Percentiles rank a stretch among this genome's conserved stretches.
Conservation (phyloP, 1,139 yeast species). For the Torulaspora pretoriensis region DNA sequence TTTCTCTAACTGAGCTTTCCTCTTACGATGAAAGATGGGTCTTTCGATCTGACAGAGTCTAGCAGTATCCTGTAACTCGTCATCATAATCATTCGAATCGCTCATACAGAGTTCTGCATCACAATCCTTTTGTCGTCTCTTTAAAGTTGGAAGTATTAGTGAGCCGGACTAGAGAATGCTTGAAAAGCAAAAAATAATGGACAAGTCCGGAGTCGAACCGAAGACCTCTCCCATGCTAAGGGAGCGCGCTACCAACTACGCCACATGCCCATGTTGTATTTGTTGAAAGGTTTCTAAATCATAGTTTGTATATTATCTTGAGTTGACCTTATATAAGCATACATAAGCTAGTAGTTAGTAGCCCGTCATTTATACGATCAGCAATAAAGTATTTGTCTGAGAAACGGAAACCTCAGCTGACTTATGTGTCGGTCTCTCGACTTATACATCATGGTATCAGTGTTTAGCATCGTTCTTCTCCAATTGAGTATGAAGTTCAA, state of each 20-base stretch:
- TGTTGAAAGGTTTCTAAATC: neutral
- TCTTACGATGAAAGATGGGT: constrained; percentile 1
- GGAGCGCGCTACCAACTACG: constrained; percentile 88
- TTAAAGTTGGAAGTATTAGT: neutral
- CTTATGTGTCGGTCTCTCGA: no score
- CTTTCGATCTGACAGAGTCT: neutral
- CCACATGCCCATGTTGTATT: constrained; percentile 61
- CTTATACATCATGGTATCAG: no score
- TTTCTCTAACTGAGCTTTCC: neutral
- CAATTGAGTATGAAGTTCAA: no score
- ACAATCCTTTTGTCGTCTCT: neutral
- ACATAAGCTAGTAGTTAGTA: no score
- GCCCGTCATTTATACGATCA: no score
- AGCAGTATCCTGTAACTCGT: constrained; percentile 1
- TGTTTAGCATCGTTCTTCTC: no score
- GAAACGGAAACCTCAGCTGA: no score
- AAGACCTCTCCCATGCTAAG: constrained; percentile 85
- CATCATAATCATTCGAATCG: constrained; percentile 14
- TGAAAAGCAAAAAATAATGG: constrained; percentile 41
- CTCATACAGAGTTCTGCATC: constrained; percentile 7
- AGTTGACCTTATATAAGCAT: no score
- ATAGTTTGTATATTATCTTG: no score
- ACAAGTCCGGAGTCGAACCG: constrained; percentile 87
- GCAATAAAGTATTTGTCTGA: no score
- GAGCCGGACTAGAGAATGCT: neutral